Evolutionary conservation across 2,329 filamentous ascomycete species (phyloP), one percentile per base, ranked within the genome.

Genomic region (Ophiostoma piceae): DNA sequence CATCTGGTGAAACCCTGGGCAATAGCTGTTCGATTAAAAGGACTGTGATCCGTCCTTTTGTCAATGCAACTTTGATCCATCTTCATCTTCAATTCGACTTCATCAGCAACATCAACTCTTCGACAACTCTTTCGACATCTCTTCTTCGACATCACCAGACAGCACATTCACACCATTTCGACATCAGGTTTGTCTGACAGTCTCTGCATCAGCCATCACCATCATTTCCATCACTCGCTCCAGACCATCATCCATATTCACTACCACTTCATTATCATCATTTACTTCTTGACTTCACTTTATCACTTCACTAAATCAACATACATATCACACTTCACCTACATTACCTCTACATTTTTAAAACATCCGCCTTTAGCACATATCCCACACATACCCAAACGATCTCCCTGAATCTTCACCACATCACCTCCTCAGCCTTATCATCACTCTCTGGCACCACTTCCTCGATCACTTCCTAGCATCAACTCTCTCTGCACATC

Each of bases 41-140:
- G 57, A 35, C 26, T n/a, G 26, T 32, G 26, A 62, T 62, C 3
- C 57, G 26, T 62, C 57, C 22, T 62, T 6, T 26, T 26, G n/a
- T 57, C 57, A 62, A 32, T 29, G 12, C 54, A 57, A 57, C 26
- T 60, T 60, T 60, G 54, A 60, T 60, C 54, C 54, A 60, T 35
- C 41, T n/a, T n/a, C 41, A 64, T 47, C 67, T 29, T 47, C 67
- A 35, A 11, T 4, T 64, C 65, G 16, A 26, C 51, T 22, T 54
- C n/a, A 54, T 54, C 47, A 26, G 8, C 51, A 57, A 26, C n/a
- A 26, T 26, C 51, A 26, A 19, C 43, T 47, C 16, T 19, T 7
- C 16, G 35, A 35, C 8, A 35, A 35, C 5, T 35, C 3, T 16
- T n/a, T 51, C 43, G 16, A 51, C 47, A 26, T 26, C n/a, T 26